Evolutionary conservation across 2,329 filamentous ascomycete genomes (phyloP).

Genomic region (Colletotrichum liriopes): DNA sequence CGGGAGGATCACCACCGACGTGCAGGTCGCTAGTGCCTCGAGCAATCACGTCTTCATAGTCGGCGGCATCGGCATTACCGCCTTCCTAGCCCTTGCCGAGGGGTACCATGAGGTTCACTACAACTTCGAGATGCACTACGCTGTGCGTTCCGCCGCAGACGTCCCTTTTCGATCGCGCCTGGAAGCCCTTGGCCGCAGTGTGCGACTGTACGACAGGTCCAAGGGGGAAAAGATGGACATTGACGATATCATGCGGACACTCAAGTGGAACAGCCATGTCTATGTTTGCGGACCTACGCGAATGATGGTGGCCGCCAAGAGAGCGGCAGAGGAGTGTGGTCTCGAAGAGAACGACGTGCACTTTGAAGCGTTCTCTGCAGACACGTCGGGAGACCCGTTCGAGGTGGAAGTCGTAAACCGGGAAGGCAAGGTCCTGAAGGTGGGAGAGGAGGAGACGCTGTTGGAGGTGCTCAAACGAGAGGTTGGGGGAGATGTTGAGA

Average conservation of each 20-base stretch:
- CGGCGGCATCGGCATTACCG: constrained; percentile 77
- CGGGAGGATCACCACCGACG: constrained; percentile 65
- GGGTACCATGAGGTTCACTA: constrained; percentile 61
- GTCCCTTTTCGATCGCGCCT: constrained; percentile 69
- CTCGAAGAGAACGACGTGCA: constrained; percentile 69
- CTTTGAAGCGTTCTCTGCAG: constrained; percentile 72
- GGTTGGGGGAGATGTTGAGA: constrained; percentile 60
- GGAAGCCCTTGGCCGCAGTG: constrained; percentile 56
- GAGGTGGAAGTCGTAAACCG: constrained; percentile 66
- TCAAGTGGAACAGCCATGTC: constrained; percentile 69
- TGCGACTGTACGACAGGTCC: constrained; percentile 68
- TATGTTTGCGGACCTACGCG: constrained; percentile 74
- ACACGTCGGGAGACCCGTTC: constrained; percentile 72
- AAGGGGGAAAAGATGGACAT: constrained; percentile 69
- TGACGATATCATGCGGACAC: constrained; percentile 57
- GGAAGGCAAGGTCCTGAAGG: constrained; percentile 58
- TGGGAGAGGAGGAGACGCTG: constrained; percentile 64
- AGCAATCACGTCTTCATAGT: constrained; percentile 75
- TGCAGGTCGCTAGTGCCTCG: constrained; percentile 62
- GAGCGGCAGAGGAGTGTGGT: constrained; percentile 57
- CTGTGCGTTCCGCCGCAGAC: constrained; percentile 66
- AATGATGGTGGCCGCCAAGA: constrained; percentile 68
- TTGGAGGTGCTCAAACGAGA: constrained; percentile 63
- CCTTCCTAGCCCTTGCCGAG: constrained; percentile 69
- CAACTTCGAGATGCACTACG: constrained; percentile 71